phyloP scores from a whole-genome alignment of 2,329 filamentous ascomycete species.

The Aureobasidium sp. region DNA sequence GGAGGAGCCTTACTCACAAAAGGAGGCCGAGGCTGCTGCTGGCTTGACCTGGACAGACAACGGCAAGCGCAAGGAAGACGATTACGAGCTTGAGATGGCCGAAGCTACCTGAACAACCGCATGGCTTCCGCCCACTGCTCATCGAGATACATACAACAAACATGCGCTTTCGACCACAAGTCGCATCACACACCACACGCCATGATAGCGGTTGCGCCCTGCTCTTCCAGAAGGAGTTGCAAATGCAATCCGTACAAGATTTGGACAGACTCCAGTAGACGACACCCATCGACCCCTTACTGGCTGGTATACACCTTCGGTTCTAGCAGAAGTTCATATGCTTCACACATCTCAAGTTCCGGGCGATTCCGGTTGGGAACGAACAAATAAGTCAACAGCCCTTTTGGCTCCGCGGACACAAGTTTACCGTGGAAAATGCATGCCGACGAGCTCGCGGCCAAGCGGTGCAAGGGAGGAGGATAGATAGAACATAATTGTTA shows the following conservation, averaged over 20 bases:
- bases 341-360: background rate
- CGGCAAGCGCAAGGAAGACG: conserved; percentile 10
- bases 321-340: background rate
- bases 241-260: background rate
- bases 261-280: background rate
- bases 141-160: background rate
- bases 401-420: background rate
- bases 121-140: background rate
- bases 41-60: conserved; percentile 64
- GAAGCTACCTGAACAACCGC: conserved; percentile 5
- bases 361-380: background rate
- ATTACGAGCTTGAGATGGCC: conserved; percentile 3
- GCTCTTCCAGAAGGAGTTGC: background rate
- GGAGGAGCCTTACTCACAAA: conserved; percentile 79
- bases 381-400: background rate
- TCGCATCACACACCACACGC: background rate
- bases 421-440: background rate
- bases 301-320: background rate
- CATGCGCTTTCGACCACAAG: background rate
- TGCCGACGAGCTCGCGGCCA: background rate
- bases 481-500: background rate
- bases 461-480: background rate
- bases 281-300: background rate
- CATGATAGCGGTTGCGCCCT: background rate
- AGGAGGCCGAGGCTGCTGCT: conserved; percentile 72